Percentiles rank a stretch among this genome's conserved stretches.
Evolutionary conservation across 2,329 filamentous ascomycete genomes (phyloP).

Genomic region (Colletotrichum destructivum): DNA sequence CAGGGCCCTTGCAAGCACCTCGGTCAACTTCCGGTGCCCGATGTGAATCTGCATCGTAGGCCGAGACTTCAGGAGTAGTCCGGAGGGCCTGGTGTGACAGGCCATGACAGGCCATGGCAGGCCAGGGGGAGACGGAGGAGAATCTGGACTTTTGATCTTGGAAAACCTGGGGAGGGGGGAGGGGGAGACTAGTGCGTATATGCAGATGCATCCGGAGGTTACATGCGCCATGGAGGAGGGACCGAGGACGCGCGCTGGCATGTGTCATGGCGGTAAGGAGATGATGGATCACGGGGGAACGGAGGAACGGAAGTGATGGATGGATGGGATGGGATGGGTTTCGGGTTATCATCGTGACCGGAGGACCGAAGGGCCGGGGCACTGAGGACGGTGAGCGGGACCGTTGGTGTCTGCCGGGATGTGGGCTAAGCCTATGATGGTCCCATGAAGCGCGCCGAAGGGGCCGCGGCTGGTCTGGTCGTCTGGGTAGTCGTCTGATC

Average conservation of each 20-base stretch:
- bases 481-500: not conserved
- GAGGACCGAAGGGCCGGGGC: constrained; percentile 6
- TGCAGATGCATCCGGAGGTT: constrained; percentile 39
- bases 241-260: not conserved
- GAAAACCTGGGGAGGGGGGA: constrained; percentile 24
- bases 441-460: too few relatives aligned
- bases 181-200: constrained; percentile 18
- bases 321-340: not conserved
- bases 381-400: not conserved
- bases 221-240: constrained; percentile 9
- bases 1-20: not conserved
- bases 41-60: constrained; percentile 2
- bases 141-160: constrained; percentile 11
- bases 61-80: not conserved
- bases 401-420: too few relatives aligned
- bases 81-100: not conserved
- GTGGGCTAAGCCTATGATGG: not conserved
- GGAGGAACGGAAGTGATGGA: not conserved
- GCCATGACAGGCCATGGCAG: too few relatives aligned
- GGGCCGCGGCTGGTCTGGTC: too few relatives aligned
- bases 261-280: constrained; percentile 5
- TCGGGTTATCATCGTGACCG: not conserved
- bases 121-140: not conserved
- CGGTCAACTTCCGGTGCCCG: constrained; percentile 16
- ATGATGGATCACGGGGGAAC: not conserved